Conservation (phyloP, 768 basidiomycete species). For the Postia placenta region DNA sequence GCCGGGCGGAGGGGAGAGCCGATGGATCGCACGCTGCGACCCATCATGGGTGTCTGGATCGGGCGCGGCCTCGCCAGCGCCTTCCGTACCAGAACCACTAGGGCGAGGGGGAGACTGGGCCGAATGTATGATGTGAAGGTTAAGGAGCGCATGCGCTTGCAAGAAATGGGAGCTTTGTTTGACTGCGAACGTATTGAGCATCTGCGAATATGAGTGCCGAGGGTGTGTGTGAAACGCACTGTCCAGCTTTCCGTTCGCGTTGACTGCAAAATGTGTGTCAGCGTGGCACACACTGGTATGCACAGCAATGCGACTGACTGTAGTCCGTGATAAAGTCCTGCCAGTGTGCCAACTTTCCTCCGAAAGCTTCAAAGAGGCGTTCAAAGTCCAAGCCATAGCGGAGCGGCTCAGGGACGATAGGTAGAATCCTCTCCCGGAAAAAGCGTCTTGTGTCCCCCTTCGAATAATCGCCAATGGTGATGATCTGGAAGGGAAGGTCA, state of each 20-base stretch:
- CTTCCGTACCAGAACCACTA: conserved; percentile 15
- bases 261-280: conserved; percentile 39
- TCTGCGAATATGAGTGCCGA: not conserved
- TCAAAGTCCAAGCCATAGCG: conserved; percentile 59
- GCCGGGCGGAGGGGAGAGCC: conserved; percentile 17
- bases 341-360: conserved; percentile 82
- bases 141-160: conserved; percentile 77
- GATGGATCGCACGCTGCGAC: conserved; percentile 18
- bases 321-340: conserved; percentile 75
- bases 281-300: not conserved
- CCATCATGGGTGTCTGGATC: conserved; percentile 16
- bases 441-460: conserved; percentile 64
- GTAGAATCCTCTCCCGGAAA: conserved; percentile 58
- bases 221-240: conserved; percentile 37
- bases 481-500: conserved; percentile 38
- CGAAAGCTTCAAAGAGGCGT: conserved; percentile 69
- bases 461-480: conserved; percentile 76
- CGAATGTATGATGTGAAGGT: conserved; percentile 83
- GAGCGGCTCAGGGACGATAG: conserved; percentile 63
- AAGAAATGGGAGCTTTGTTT: conserved; percentile 79
- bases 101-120: conserved; percentile 46
- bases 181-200: conserved; percentile 35
- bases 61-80: conserved; percentile 18
- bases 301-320: conserved; percentile 31
- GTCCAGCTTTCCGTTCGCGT: conserved; percentile 64